Conservation (phyloP, 257 asterid genomes). For the Salvia rosmarinus region DNA sequence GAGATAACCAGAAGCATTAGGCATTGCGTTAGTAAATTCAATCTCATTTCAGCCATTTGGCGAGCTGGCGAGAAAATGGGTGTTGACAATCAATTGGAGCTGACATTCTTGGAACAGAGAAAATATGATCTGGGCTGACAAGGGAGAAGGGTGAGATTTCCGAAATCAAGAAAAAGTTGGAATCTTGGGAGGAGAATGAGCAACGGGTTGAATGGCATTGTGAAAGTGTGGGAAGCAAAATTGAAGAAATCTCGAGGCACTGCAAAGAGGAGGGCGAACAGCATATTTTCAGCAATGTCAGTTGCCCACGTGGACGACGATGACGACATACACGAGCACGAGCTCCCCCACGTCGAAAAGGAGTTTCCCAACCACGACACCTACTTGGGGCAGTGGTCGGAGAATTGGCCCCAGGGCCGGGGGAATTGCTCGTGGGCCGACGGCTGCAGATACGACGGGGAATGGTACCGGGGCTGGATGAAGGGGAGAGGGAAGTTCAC, state of each 20-base stretch:
- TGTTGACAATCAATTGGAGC: slow-evolving; percentile 33
- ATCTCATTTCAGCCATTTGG: not conserved
- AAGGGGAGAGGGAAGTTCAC: slow-evolving; percentile 74
- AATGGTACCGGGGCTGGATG: slow-evolving; percentile 75
- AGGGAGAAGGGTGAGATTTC: not conserved
- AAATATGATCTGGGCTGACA: slow-evolving; percentile 56
- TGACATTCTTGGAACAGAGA: slow-evolving; percentile 39
- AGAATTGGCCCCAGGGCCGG: slow-evolving; percentile 61
- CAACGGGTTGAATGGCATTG: slow-evolving; percentile 80
- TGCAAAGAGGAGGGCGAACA: slow-evolving; percentile 60
- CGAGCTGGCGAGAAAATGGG: slow-evolving; percentile 37
- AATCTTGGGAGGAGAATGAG: slow-evolving; percentile 54
- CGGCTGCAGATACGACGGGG: slow-evolving; percentile 82
- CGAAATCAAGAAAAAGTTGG: slow-evolving; percentile 25
- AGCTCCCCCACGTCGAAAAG: slow-evolving; percentile 58
- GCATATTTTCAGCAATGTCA: slow-evolving; percentile 79
- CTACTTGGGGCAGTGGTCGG: slow-evolving; percentile 84
- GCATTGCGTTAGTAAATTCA: not conserved
- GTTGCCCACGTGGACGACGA: slow-evolving; percentile 94
- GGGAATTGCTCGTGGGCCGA: slow-evolving; percentile 82
- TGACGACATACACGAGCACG: slow-evolving; percentile 35
- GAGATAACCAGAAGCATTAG: not conserved
- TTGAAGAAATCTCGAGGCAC: slow-evolving; percentile 67
- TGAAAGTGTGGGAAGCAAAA: slow-evolving; percentile 74
- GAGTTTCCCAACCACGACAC: slow-evolving; percentile 64